A percentile compares a stretch with the other conserved stretches of the same genome.
Evolutionary conservation across 179 eudicot species (phyloP).

Genomic region (Actinidia arguta): DNA sequence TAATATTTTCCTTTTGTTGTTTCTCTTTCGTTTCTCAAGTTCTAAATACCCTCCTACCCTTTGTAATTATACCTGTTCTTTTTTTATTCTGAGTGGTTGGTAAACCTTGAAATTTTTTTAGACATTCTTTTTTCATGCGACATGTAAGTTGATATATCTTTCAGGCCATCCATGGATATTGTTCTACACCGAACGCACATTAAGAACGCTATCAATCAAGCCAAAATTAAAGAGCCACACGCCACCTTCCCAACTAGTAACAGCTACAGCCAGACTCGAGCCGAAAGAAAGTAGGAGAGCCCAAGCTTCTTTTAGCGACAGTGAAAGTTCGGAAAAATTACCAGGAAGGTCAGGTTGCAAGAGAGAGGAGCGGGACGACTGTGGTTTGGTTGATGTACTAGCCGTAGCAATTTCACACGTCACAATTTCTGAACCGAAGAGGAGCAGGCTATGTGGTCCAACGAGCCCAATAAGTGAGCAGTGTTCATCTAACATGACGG

Average conservation of each 20-base stretch:
- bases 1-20: no score
- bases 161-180: conserved; percentile 94
- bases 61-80: no score
- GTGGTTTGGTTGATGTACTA: conserved; percentile 81
- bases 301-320: conserved; percentile 25
- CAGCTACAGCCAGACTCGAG: conserved; percentile 28
- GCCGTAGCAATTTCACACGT: conserved; percentile 84
- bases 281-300: conserved; percentile 35
- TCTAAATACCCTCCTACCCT: no score
- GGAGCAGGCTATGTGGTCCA: conserved; percentile 74
- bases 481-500: conserved; percentile 74
- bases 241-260: conserved; percentile 32
- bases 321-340: conserved; percentile 32
- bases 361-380: conserved; percentile 35
- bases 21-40: no score
- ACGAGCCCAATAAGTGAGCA: conserved; percentile 68
- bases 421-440: conserved; percentile 83
- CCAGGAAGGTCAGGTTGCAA: conserved; percentile 13
- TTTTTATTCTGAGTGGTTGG: background rate
- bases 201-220: conserved; percentile 46
- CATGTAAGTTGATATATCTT: conserved; percentile 12
- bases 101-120: background rate
- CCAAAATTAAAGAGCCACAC: conserved; percentile 49
- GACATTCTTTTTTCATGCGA: background rate
- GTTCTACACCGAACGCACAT: conserved; percentile 66